Evolutionary conservation across 1,284 basidiomycete genomes (phyloP).

Genomic region (Ustilago curta): DNA sequence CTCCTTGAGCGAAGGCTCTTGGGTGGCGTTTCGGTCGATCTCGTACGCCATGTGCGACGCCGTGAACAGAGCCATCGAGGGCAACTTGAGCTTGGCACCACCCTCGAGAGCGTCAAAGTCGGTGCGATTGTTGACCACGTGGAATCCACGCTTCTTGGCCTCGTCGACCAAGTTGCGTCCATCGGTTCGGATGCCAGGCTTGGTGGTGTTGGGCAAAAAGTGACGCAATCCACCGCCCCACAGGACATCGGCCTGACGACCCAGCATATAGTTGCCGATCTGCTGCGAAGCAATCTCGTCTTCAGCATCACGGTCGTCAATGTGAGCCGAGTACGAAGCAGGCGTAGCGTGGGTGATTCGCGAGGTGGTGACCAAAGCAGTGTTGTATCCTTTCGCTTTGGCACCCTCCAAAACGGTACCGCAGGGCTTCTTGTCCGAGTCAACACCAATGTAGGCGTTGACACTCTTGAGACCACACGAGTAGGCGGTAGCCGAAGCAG

Average conservation of each 20-base stretch:
- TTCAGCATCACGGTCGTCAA: slow-evolving; percentile 67
- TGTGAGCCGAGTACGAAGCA: slow-evolving; percentile 64
- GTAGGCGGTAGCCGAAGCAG: slow-evolving; percentile 68
- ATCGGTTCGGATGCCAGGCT: slow-evolving; percentile 60
- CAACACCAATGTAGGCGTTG: slow-evolving; percentile 68
- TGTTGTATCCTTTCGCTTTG: slow-evolving; percentile 65
- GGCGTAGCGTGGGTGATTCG: slow-evolving; percentile 69
- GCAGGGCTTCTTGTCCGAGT: slow-evolving; percentile 66
- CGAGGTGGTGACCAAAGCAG: slow-evolving; percentile 65
- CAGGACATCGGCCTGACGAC: slow-evolving; percentile 63
- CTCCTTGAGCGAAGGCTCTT: slow-evolving; percentile 65
- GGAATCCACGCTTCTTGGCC: slow-evolving; percentile 59
- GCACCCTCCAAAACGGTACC: slow-evolving; percentile 69
- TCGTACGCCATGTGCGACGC: slow-evolving; percentile 68
- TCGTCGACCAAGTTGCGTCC: slow-evolving; percentile 59
- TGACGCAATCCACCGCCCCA: slow-evolving; percentile 67
- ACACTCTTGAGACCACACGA: slow-evolving; percentile 65
- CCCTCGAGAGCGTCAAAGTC: slow-evolving; percentile 61
- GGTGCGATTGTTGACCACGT: slow-evolving; percentile 52
- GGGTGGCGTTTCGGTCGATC: slow-evolving; percentile 63
- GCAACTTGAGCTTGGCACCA: slow-evolving; percentile 40
- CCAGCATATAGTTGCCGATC: slow-evolving; percentile 63
- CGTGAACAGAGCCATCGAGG: slow-evolving; percentile 59
- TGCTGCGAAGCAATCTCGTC: slow-evolving; percentile 66
- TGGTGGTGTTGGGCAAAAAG: slow-evolving; percentile 65